Evolutionary conservation across 306 rosid species (phyloP), one percentile per base, ranked within the genome.

Genomic region (Trichosanthes truncata): DNA sequence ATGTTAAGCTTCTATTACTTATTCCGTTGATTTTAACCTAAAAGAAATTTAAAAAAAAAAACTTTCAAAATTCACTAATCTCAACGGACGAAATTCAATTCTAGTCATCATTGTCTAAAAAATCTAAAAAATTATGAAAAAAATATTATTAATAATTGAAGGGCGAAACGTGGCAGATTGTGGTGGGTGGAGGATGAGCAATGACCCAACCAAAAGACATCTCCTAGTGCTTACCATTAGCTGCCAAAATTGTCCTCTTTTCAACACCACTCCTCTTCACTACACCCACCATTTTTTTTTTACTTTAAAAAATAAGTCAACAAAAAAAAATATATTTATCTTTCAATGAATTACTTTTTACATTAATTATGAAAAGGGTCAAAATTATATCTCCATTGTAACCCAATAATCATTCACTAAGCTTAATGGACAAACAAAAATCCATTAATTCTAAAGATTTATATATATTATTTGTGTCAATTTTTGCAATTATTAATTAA

Each of bases 201-300:
- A 72, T 72, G 57, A 72, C 57, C 15, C 77, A 72, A 72, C 59
- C 35, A 14, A 72, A 46, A 25, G 38, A 46, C 77, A 46, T 72
- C 6, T 72, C 36, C 9, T 6, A 65, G 45, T 25, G 53, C 3
- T 73, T 73, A 8, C 36, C 77, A 46, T 49, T 46, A 46, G 77
- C 59, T 46, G 21, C 77, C 59, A 72, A 46, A 72, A 15, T 72
- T 72, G 57, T 72, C 17, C 43, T 49, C 29, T 74, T 72, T 72
- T 21, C 18, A 4, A 38, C 52, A 40, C n/a, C 52, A 21, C 55
- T 69, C 55, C 35, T 36, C 74, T 25, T 9, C 66, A 59, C 36
- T 25, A 59, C 71, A 43, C 74, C 17, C 51, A 67, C 48, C 15
- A 38, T 66, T 67, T 20, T 33, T 36, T 65, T 65, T 29, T 15